Conservation (phyloP, 306 rosid genomes). For the Quercus gilva region DNA sequence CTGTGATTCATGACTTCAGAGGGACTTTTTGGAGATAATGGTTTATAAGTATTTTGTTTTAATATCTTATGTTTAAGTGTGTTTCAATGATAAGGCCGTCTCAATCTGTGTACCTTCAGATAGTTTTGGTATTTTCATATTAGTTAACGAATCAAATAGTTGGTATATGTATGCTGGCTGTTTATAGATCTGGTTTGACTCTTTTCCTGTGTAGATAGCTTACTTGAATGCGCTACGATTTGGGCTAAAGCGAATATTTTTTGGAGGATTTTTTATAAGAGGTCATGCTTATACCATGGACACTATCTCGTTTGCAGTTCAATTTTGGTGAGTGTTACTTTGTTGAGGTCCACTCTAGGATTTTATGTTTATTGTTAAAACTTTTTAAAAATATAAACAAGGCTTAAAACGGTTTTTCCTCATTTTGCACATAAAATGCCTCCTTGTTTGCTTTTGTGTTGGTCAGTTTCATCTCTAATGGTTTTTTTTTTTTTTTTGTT, state of each 20-base stretch:
- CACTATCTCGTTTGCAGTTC: constrained; percentile 94
- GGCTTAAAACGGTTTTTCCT: neutral
- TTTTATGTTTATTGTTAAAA: neutral
- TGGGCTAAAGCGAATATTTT: constrained; percentile 87
- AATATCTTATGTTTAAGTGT: neutral
- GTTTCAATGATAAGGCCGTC: neutral
- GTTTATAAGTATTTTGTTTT: neutral
- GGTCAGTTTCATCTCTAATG: neutral
- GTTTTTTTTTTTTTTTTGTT: neutral
- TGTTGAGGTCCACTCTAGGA: neutral
- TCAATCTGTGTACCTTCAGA: neutral
- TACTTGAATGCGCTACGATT: constrained; percentile 86
- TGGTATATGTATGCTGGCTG: neutral
- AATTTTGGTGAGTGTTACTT: constrained; percentile 64
- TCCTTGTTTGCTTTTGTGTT: neutral
- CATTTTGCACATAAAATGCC: neutral
- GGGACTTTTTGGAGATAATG: neutral
- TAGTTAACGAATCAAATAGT: neutral
- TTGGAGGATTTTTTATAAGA: constrained; percentile 98
- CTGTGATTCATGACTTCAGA: neutral
- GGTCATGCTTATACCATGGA: constrained; percentile 99
- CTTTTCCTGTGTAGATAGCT: constrained; percentile 57
- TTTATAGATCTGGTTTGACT: constrained; percentile 14
- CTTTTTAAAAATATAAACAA: neutral
- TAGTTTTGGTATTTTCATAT: neutral